phyloP scores from a whole-genome alignment of 1,284 basidiomycete genomes.

The Cryptococcus sp. region DNA sequence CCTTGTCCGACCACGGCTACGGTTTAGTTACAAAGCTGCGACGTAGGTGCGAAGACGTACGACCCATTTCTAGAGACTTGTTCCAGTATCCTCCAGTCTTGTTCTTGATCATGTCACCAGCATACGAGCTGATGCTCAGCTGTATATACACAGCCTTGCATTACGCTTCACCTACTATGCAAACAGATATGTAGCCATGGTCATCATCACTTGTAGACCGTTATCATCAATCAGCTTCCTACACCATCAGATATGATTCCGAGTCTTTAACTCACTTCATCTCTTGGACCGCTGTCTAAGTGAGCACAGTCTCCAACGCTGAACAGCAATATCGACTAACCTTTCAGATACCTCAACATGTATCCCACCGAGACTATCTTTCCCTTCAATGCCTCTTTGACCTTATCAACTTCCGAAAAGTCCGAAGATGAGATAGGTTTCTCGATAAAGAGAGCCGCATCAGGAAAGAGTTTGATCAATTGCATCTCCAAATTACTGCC shows the following conservation, averaged over 20 bases:
- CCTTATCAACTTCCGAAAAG: conserved; percentile 59
- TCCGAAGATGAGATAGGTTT: conserved; percentile 55
- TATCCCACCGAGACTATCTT: conserved; percentile 67
- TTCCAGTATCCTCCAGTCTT: conserved; percentile 17
- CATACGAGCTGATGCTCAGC: neutral
- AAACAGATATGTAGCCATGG: conserved; percentile 51
- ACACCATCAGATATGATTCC: neutral
- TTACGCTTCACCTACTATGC: conserved; percentile 39
- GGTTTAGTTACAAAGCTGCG: too few relatives aligned
- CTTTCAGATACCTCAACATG: conserved; percentile 44
- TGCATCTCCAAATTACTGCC: conserved; percentile 87
- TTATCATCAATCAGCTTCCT: conserved; percentile 50
- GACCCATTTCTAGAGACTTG: conserved; percentile 17
- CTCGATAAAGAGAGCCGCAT: conserved; percentile 83
- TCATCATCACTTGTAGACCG: conserved; percentile 52
- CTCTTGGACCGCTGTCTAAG: conserved; percentile 47
- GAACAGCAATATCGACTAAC: conserved; percentile 47
- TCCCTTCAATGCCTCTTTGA: conserved; percentile 55
- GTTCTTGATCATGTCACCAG: conserved; percentile 4
- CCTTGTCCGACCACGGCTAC: conserved; percentile 52
- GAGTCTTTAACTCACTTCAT: conserved; percentile 41
- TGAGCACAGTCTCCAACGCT: conserved; percentile 31
- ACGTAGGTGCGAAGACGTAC: conserved; percentile 2
- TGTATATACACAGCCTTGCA: neutral
- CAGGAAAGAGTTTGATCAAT: conserved; percentile 79